These are phyloP conservation scores for Quercus parvula DNA, from an alignment of 306 rosid species.

Conservation along the genomic window DNA sequence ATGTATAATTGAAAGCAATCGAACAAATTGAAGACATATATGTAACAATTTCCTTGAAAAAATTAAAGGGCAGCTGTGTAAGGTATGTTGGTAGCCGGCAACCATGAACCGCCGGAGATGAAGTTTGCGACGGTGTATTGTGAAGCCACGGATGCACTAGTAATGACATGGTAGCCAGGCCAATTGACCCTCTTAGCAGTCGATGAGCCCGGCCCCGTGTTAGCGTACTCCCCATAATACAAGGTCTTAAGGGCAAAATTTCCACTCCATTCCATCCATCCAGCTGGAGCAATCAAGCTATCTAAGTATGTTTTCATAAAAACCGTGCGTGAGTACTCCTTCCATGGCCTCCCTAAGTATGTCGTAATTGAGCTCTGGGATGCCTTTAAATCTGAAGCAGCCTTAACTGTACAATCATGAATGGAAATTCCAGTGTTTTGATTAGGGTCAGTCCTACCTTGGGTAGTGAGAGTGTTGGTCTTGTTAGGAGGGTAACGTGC, in stretches of 20 bases:
- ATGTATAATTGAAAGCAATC: background rate
- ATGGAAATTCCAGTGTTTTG: constrained; percentile 80
- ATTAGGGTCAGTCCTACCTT: constrained; percentile 69
- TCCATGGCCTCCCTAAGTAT: constrained; percentile 71
- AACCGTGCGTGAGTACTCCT: constrained; percentile 59
- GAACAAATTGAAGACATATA: background rate
- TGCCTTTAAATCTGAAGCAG: constrained; percentile 38
- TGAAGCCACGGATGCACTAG: constrained; percentile 59
- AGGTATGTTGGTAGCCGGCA: constrained; percentile 59
- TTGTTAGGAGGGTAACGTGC: constrained; percentile 57
- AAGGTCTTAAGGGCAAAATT: constrained; percentile 59
- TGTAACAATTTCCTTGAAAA: background rate
- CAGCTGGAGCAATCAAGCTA: constrained; percentile 57
- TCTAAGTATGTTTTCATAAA: constrained; percentile 58
- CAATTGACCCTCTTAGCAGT: constrained; percentile 57
- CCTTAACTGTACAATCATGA: constrained; percentile 43
- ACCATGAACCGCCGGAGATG: constrained; percentile 61
- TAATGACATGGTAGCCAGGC: constrained; percentile 68
- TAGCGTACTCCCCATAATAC: constrained; percentile 64
- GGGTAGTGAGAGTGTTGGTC: constrained; percentile 62
- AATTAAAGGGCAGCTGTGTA: constrained; percentile 53
- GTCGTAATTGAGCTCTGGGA: constrained; percentile 28
- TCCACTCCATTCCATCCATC: constrained; percentile 75
- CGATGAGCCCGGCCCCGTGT: constrained; percentile 65
- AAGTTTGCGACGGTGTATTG: constrained; percentile 62